Evolutionary conservation across 495 filamentous ascomycete species (phyloP), one percentile per base, ranked within the genome.

Genomic region (Xylaria venustula): DNA sequence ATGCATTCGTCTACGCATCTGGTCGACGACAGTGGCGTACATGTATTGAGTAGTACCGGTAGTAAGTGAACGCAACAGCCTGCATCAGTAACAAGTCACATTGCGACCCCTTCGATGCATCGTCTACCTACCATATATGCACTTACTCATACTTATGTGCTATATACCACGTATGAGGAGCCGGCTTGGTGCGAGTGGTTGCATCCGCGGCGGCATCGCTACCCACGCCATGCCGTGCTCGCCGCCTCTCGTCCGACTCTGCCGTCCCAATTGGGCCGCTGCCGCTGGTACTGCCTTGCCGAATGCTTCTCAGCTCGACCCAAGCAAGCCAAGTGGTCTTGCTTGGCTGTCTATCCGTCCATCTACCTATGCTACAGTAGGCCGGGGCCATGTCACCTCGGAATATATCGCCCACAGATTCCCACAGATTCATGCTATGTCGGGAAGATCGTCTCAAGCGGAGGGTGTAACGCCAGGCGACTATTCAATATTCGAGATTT

Each of bases 271-370:
- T 52, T 52, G 30, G 48, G 49, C 20, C 49, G 15, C 49, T 52
- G 23, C 6, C 9, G 9, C 48, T 19, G 26, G 7, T 3, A 20
- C 7, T 17, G 19, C 17, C 32, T 5, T 34, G 32, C 17, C 32
- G 19, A 23, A 15, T 25, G 14, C 30, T 9, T 30, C 49, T 25
- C 20, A 30, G 49, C 30, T 25, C 15, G 2, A 30, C 28, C 32
- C 47, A 34, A 12, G 26, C n/a, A 2, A 26, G 28, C 49, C 49
- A 40, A 52, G 49, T 52, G 49, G 49, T 26, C 22, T 37, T 36
- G 49, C 49, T 52, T 36, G 32, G 49, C 49, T 37, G 49, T 51
- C 49, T n/a, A 51, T 51, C 49, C 19, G 9, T 22, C 30, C 37
- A 25, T n/a, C 49, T 23, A 2, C 30, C 15, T 2, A 11, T 34